Conservation (phyloP, 2,329 filamentous ascomycete species). For the Cryphonectria nitschkei region DNA sequence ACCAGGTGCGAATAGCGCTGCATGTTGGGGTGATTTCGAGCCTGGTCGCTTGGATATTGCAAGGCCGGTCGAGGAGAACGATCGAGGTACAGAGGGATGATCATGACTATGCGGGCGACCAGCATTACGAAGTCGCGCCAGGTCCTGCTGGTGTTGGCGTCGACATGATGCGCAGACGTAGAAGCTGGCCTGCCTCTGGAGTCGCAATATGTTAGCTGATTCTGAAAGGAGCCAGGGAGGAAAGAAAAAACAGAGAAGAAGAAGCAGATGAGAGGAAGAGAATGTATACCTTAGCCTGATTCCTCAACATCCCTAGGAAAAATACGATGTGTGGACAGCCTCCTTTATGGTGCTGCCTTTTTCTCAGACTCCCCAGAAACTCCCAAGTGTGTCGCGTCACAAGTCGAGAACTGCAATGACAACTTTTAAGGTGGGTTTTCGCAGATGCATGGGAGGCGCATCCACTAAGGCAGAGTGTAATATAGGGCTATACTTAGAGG, state of each 20-base stretch:
- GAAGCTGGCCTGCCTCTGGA: slow-evolving; percentile 42
- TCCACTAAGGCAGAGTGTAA: not conserved
- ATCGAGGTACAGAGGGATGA: slow-evolving; percentile 2
- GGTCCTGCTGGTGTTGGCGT: slow-evolving; percentile 33
- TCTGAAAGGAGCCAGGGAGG: too few species aligned
- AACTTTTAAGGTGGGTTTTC: slow-evolving; percentile 12
- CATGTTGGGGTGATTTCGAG: not conserved
- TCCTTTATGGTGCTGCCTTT: slow-evolving; percentile 9
- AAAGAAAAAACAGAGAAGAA: too few species aligned
- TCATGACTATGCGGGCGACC: not conserved
- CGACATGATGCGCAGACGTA: slow-evolving; percentile 49
- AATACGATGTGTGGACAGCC: not conserved
- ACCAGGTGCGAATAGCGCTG: not conserved
- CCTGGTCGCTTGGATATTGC: not conserved
- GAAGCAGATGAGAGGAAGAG: too few species aligned
- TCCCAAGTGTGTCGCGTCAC: not conserved
- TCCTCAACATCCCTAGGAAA: slow-evolving; percentile 26
- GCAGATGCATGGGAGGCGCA: not conserved
- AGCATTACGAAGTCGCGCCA: slow-evolving; percentile 17
- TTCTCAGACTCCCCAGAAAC: not conserved
- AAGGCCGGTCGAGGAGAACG: slow-evolving; percentile 8
- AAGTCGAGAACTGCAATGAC: slow-evolving; percentile 15
- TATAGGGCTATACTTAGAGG: not conserved
- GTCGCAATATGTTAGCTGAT: slow-evolving; percentile 9
- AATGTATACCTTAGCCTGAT: slow-evolving; percentile 23